Evolutionary conservation across 2,329 filamentous ascomycete genomes (phyloP), one percentile per base, ranked within the genome.

Genomic region (Diaporthe citriasiana): DNA sequence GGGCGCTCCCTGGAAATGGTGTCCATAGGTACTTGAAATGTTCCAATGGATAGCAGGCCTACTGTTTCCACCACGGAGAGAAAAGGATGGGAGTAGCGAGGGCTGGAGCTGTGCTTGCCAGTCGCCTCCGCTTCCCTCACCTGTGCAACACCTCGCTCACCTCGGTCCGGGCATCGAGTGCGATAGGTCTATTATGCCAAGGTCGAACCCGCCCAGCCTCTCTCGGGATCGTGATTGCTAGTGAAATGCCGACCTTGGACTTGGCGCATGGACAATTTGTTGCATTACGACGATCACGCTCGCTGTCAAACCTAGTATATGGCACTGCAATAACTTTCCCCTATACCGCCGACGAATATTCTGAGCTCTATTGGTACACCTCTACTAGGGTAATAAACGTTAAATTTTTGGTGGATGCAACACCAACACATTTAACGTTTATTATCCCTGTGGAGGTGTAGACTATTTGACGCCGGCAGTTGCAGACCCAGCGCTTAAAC

Each of bases 251-350:
- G 22, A 25, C 22, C 19, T 25, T 25, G 13, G 6, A 38, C 56
- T 59, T 59, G 35, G 56, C 56, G 22, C 35, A 59, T 59, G 35
- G 56, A 25, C 4, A 59, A 6, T 40, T 40, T 7, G n/a, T 9
- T 12, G 56, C 56, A 59, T 59, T 40, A 25, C 33, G 56, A 40
- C 35, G 56, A 59, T 59, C 56, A 59, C 19, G 35, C 56, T 59
- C 56, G 56, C 35, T 13, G n/a, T 19, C 22, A 33, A 59, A 17
- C 22, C 56, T 27, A 25, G 12, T 10, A 25, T 9, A 8, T 12
- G 33, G 33, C 35, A 8, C 33, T 25, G 35, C 19, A 38, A 33
- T 19, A 57, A 35, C 19, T 19, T 57, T 57, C 30, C 19, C 19
- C 19, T 35, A 59, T 35, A 59, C 3, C n/a, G n/a, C 35, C 22